Base-by-base conservation (phyloP, 768 basidiomycete species). In the Neoboletus subvelutipes region DNA sequence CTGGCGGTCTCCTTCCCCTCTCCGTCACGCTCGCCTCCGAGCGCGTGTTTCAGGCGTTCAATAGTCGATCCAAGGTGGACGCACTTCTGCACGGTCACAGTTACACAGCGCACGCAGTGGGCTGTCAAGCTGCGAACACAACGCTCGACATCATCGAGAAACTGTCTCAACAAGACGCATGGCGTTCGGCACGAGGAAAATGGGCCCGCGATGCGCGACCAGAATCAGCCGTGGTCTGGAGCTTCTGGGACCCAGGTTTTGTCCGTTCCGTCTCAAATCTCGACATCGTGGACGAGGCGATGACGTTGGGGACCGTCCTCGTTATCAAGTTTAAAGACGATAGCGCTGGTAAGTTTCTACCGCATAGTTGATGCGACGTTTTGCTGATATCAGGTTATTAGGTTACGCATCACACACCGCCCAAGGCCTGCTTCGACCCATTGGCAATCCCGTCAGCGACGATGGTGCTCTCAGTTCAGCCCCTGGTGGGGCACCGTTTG, bases 1-100 rank as follows among this genome's bases (percentile, higher is more conserved):
- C 96, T 0, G 96, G 96, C 42, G 96, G 96, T 1, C 79, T 96
- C 6, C 75, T 98, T 2, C 96, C 96, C 0, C 78, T 98, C 10
- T 85, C 90, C 5, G 83, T 86, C 11, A 98, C 96, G 1, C 79
- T 98, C 33, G 88, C 96, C 3, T 84, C 85, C 3, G 80, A 89
- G 58, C 79, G 81, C 4, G 85, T 98, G 36, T 98, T 94, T 77
- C 70, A 81, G 22, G 85, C 90, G 1, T 98, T 98, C 74, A 73
- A 81, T 37, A 82, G 90, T 34, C 78, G 82, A 34, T 79, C 78
- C 36, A 98, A 98, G 71, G 80, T 79, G n/a, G 83, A 90, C 58
- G 94, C 96, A 17, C 76, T 98, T 15, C 76, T 98, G 2, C 96
- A 98, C 59, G 96, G 96, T 0, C 96, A 98, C 70, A 93, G 90